These are phyloP conservation scores for Pyrrhoderma noxium DNA, from an alignment of 1,284 basidiomycete genomes.

Conservation along the genomic window DNA sequence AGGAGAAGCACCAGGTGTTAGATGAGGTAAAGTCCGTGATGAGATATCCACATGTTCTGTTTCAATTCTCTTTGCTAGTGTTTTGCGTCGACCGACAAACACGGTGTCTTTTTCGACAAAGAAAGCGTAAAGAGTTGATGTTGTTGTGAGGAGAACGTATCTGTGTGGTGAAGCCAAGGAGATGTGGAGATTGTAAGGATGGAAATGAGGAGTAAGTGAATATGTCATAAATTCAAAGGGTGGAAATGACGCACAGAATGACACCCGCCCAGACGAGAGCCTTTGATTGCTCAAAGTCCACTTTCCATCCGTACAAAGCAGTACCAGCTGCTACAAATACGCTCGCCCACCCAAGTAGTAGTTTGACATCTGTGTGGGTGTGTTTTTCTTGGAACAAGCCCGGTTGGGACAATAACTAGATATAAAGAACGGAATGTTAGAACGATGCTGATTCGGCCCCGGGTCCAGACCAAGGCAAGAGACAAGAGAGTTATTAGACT, in stretches of 20 bases:
- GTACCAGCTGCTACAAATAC: constrained; percentile 74
- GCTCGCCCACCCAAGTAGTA: constrained; percentile 77
- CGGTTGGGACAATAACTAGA: constrained; percentile 70
- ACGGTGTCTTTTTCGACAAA: constrained; percentile 76
- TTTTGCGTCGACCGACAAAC: constrained; percentile 78
- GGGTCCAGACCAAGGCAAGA: too few species aligned
- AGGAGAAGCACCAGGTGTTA: constrained; percentile 36
- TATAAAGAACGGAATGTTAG: background rate
- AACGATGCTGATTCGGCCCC: too few species aligned
- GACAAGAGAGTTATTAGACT: too few species aligned
- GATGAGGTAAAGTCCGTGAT: constrained; percentile 48
- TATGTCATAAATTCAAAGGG: constrained; percentile 6
- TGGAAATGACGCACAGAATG: constrained; percentile 46
- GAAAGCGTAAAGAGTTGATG: constrained; percentile 72
- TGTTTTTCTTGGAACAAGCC: constrained; percentile 81
- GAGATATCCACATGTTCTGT: constrained; percentile 73
- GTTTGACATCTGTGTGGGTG: constrained; percentile 78
- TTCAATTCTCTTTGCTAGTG: constrained; percentile 77
- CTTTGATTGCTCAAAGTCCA: constrained; percentile 83
- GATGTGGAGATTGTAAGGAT: background rate
- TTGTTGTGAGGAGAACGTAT: constrained; percentile 61
- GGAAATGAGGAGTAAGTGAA: constrained; percentile 3
- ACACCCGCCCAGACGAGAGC: constrained; percentile 72
- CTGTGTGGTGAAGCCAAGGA: constrained; percentile 32
- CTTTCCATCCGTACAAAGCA: constrained; percentile 76